A percentile compares a stretch with the other conserved stretches of the same genome.
phyloP scores from a whole-genome alignment of 257 asterid genomes.

The Avicennia marina region DNA sequence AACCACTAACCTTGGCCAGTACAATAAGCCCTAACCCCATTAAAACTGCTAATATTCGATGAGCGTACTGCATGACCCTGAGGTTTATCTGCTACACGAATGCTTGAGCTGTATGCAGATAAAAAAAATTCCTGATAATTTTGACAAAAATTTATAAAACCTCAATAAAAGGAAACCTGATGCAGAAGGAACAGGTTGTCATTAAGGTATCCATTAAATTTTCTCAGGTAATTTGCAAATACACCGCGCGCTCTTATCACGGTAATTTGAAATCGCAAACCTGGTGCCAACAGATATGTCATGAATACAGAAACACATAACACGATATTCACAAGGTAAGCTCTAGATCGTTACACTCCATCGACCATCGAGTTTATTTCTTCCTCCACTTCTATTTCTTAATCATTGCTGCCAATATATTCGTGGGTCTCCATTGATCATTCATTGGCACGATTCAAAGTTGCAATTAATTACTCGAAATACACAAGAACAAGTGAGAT shows the following conservation, averaged over 20 bases:
- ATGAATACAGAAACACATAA: too few relatives aligned
- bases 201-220: not conserved
- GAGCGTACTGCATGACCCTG: constrained; percentile 33
- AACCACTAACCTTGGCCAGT: constrained; percentile 59
- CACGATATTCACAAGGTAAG: too few relatives aligned
- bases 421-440: too few relatives aligned
- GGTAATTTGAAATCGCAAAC: not conserved
- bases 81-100: too few relatives aligned
- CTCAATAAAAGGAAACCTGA: constrained; percentile 10
- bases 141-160: not conserved
- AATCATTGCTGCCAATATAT: too few relatives aligned
- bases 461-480: too few relatives aligned
- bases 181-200: not conserved
- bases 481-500: too few relatives aligned
- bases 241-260: not conserved
- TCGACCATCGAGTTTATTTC: too few relatives aligned
- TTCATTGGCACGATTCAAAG: too few relatives aligned
- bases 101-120: constrained; percentile 52
- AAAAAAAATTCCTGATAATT: constrained; percentile 12
- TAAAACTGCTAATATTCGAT: constrained; percentile 33
- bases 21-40: constrained; percentile 52
- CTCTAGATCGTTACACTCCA: too few relatives aligned
- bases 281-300: too few relatives aligned
- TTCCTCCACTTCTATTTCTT: too few relatives aligned
- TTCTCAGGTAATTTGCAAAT: not conserved